phyloP scores from a whole-genome alignment of 805 yeast species.

The Hemisphaericaspora nanyangensis region DNA sequence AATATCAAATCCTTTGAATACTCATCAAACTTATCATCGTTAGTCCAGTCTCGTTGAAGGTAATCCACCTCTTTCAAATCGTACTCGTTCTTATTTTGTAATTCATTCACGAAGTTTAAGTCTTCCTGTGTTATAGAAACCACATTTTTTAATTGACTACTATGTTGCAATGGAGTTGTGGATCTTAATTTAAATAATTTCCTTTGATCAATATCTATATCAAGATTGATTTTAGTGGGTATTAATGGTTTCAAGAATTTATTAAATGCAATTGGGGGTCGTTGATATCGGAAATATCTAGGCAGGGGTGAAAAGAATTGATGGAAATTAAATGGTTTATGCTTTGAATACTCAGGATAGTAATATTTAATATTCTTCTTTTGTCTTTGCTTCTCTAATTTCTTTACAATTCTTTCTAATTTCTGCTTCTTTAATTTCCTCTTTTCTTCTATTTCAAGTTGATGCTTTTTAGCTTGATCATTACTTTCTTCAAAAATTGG shows the following conservation, averaged over 20 bases:
- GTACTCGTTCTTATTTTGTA: conserved; percentile 16
- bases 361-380: conserved; percentile 39
- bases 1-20: conserved; percentile 55
- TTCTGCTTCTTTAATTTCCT: conserved; percentile 25
- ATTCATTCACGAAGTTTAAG: conserved; percentile 25
- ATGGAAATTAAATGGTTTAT: conserved; percentile 60
- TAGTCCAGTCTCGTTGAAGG: conserved; percentile 28
- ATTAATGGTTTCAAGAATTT: conserved; percentile 41
- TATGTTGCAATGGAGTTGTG: conserved; percentile 4
- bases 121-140: conserved; percentile 27
- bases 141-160: neutral
- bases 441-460: conserved; percentile 16
- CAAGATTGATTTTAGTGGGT: conserved; percentile 59
- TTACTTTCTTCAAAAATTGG: conserved; percentile 22
- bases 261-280: conserved; percentile 40
- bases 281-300: conserved; percentile 47
- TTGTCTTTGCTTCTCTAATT: conserved; percentile 24
- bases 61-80: conserved; percentile 26
- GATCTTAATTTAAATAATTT: conserved; percentile 42
- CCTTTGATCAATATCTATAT: conserved; percentile 59
- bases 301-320: conserved; percentile 63
- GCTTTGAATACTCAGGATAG: conserved; percentile 60
- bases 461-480: conserved; percentile 14
- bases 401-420: conserved; percentile 22
- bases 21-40: conserved; percentile 35